Percentiles rank a stretch among this genome's conserved stretches.
Conservation (phyloP, 1,139 yeast genomes). For the Pichia norvegensis region DNA sequence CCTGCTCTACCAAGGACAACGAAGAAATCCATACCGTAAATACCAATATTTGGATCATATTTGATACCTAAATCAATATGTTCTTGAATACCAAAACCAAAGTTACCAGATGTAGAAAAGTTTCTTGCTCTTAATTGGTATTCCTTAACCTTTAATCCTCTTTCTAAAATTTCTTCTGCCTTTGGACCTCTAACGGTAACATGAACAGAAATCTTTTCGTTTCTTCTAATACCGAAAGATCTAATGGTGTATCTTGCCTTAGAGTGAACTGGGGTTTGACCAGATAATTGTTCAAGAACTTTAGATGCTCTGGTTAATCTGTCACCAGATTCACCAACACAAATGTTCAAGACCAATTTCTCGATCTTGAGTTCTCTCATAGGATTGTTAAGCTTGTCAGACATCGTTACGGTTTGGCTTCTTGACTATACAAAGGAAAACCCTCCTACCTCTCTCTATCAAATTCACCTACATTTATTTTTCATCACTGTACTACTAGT, state of each 20-base stretch:
- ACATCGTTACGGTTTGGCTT: constrained; percentile 9
- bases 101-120: constrained; percentile 99
- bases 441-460: background rate
- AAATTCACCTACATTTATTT: background rate
- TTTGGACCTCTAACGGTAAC: constrained; percentile 99
- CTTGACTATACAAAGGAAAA: too few relatives aligned
- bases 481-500: too few relatives aligned
- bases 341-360: constrained; percentile 98
- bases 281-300: constrained; percentile 99
- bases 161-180: constrained; percentile 99
- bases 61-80: constrained; percentile 99
- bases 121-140: constrained; percentile 89
- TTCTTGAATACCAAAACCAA: constrained; percentile 99
- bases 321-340: constrained; percentile 99
- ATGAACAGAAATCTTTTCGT: constrained; percentile 98
- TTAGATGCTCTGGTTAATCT: constrained; percentile 99
- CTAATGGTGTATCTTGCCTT: constrained; percentile 99
- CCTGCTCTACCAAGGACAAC: constrained; percentile 99
- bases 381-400: constrained; percentile 44
- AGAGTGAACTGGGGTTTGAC: constrained; percentile 99
- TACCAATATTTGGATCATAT: constrained; percentile 99
- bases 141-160: constrained; percentile 99
- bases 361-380: constrained; percentile 99
- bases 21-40: constrained; percentile 99
- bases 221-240: constrained; percentile 99